Evolutionary conservation across 495 filamentous ascomycete genomes (phyloP).

Genomic region (Poronia punctata): DNA sequence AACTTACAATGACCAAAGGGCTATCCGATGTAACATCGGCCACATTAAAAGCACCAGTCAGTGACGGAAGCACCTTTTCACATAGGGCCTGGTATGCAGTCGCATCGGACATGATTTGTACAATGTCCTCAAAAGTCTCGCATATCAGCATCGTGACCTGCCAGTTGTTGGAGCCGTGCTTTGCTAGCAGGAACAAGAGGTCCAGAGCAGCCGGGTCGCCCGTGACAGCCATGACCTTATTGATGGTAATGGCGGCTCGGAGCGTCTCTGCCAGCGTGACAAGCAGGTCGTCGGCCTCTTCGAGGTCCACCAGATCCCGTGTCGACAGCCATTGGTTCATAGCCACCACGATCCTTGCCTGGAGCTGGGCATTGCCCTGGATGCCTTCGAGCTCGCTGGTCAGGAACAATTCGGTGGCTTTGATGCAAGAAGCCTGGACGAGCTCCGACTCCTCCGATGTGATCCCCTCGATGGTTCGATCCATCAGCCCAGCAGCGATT

Average conservation of each 20-base stretch:
- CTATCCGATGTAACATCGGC: constrained; percentile 77
- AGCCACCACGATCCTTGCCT: constrained; percentile 64
- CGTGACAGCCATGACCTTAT: constrained; percentile 63
- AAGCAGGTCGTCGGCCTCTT: constrained; percentile 83
- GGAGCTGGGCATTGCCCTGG: constrained; percentile 48
- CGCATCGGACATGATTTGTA: constrained; percentile 54
- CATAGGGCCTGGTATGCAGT: constrained; percentile 74
- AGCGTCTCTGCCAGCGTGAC: constrained; percentile 86
- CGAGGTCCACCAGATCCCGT: constrained; percentile 73
- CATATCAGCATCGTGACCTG: constrained; percentile 61
- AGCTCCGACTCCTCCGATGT: constrained; percentile 70
- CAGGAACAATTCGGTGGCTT: constrained; percentile 77
- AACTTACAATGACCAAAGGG: constrained; percentile 61
- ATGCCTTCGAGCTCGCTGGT: constrained; percentile 35
- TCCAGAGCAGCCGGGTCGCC: constrained; percentile 63
- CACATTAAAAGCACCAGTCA: constrained; percentile 84
- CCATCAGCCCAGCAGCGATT: constrained; percentile 49
- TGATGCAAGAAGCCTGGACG: constrained; percentile 86
- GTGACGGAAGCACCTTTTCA: constrained; percentile 74
- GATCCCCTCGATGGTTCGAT: constrained; percentile 68
- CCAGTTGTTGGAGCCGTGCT: constrained; percentile 80
- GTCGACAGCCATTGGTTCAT: constrained; percentile 69
- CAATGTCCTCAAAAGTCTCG: constrained; percentile 86
- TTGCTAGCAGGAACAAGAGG: constrained; percentile 81
- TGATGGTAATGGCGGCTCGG: constrained; percentile 70